These are phyloP conservation scores for Cryphonectria parasitica DNA, from an alignment of 2,329 filamentous ascomycete genomes.

Conservation along the genomic window DNA sequence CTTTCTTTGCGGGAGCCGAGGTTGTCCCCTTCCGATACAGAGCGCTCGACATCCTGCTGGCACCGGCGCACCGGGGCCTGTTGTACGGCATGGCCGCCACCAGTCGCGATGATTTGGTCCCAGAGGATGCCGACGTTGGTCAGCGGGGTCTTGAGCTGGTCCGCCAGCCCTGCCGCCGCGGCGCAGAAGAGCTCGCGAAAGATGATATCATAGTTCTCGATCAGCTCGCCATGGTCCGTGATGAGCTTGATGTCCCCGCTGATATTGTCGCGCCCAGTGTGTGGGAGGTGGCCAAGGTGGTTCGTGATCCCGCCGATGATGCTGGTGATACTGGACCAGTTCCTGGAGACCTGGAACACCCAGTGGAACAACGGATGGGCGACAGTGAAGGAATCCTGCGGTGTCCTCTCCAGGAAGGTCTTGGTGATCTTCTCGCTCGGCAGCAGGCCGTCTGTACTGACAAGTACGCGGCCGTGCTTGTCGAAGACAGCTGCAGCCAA, in stretches of 20 bases:
- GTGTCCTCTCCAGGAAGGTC: slow-evolving; percentile 69
- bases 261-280: slow-evolving; percentile 41
- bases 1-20: slow-evolving; percentile 22
- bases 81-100: slow-evolving; percentile 36
- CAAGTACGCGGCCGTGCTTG: slow-evolving; percentile 65
- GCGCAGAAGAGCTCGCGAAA: slow-evolving; percentile 86
- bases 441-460: slow-evolving; percentile 70
- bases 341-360: slow-evolving; percentile 80
- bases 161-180: slow-evolving; percentile 74
- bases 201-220: slow-evolving; percentile 72
- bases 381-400: slow-evolving; percentile 71
- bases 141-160: slow-evolving; percentile 65
- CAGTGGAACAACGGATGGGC: slow-evolving; percentile 83
- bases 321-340: slow-evolving; percentile 72
- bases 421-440: slow-evolving; percentile 79
- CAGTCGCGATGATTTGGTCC: slow-evolving; percentile 75
- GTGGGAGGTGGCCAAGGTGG: slow-evolving; percentile 63
- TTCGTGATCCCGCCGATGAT: slow-evolving; percentile 73
- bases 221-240: slow-evolving; percentile 58
- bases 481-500: slow-evolving; percentile 70
- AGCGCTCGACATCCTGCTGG: slow-evolving; percentile 19
- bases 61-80: slow-evolving; percentile 18
- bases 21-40: slow-evolving; percentile 23
- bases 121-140: slow-evolving; percentile 70
- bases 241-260: slow-evolving; percentile 49